A percentile compares a stretch with the other conserved stretches of the same genome.
Conservation (phyloP, 257 asterid genomes). For the Linderniella brevidens region DNA sequence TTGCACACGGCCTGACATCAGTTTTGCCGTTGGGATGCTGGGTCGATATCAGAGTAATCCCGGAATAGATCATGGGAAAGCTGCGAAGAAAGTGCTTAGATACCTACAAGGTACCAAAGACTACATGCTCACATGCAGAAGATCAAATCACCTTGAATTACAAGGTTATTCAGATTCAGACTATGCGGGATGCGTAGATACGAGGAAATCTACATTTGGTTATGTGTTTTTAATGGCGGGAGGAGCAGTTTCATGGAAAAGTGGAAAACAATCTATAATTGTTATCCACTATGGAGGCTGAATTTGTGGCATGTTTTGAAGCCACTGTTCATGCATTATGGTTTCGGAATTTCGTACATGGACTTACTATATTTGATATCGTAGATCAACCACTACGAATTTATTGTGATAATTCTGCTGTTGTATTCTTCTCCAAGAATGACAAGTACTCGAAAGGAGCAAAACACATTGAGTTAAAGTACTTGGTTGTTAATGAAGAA, state of each 20-base stretch:
- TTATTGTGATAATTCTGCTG: background rate
- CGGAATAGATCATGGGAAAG: background rate
- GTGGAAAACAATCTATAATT: background rate
- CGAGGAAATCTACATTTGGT: too few relatives aligned
- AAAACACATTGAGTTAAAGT: background rate
- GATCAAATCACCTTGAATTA: background rate
- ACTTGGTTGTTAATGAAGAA: background rate
- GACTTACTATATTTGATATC: background rate
- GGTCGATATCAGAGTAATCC: background rate
- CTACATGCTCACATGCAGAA: background rate
- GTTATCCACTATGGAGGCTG: background rate
- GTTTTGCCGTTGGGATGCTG: background rate
- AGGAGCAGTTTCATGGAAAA: conserved; percentile 1
- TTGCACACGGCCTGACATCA: background rate
- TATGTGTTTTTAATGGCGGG: too few relatives aligned
- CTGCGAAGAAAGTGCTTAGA: background rate
- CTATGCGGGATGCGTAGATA: too few relatives aligned
- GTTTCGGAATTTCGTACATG: background rate
- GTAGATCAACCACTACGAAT: background rate
- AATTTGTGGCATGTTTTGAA: background rate
- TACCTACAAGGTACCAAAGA: conserved; percentile 2
- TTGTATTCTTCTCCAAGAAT: background rate
- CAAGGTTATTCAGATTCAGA: too few relatives aligned
- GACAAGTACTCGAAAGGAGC: background rate
- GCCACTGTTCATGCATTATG: conserved; percentile 1